phyloP scores from a whole-genome alignment of 345 rosid genomes.

The Populus euphratica region DNA sequence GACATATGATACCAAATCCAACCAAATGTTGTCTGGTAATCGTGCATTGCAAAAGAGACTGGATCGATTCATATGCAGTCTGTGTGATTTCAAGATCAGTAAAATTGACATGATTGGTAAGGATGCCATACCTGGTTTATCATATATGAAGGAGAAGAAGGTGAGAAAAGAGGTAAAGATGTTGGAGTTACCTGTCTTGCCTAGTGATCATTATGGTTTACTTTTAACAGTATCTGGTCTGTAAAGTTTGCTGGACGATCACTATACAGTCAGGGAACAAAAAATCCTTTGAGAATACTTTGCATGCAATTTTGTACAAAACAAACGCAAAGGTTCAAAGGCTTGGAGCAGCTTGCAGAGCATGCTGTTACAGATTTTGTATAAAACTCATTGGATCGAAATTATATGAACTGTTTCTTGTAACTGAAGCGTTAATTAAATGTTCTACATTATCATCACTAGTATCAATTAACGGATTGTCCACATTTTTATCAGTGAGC shows the following conservation, averaged over 20 bases:
- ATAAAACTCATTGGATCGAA: not conserved
- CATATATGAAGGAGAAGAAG: conserved; percentile 74
- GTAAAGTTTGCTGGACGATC: conserved; percentile 13
- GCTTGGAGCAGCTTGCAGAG: conserved; percentile 1
- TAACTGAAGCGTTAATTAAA: not conserved
- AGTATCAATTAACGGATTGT: not conserved
- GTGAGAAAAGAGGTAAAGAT: conserved; percentile 50
- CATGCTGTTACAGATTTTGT: conserved; percentile 1
- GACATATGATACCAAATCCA: conserved; percentile 88
- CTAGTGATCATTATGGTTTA: conserved; percentile 94
- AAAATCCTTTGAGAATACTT: not conserved
- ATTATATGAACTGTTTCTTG: not conserved
- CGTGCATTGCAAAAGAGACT: conserved; percentile 66
- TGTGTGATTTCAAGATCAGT: conserved; percentile 58
- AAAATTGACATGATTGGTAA: conserved; percentile 77
- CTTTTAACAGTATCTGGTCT: conserved; percentile 55
- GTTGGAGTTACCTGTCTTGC: conserved; percentile 84
- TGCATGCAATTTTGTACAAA: conserved; percentile 22
- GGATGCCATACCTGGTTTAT: conserved; percentile 72
- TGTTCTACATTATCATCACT: not conserved
- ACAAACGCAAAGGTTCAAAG: conserved; percentile 3
- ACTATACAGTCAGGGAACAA: not conserved
- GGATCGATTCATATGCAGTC: conserved; percentile 67
- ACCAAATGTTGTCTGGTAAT: conserved; percentile 80
- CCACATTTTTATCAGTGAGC: not conserved